Conservation (phyloP, 2,329 filamentous ascomycete species). For the Lachnellula hyalina region DNA sequence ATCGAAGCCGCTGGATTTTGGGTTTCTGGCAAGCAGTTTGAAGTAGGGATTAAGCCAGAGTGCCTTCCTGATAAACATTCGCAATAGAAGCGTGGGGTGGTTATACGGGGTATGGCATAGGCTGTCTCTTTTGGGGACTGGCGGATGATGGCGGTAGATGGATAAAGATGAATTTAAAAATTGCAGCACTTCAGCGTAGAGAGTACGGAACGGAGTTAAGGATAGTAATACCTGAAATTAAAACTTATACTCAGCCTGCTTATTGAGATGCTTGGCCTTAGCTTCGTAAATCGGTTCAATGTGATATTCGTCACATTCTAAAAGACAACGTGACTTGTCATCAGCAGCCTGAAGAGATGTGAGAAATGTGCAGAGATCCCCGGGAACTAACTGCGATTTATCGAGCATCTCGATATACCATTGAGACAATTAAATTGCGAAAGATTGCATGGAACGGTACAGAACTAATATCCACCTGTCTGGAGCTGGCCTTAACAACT, state of each 20-base stretch:
- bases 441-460: background rate
- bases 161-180: background rate
- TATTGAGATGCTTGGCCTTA: background rate
- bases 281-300: background rate
- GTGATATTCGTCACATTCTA: background rate
- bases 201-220: background rate
- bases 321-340: background rate
- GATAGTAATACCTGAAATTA: background rate
- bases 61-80: background rate
- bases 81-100: background rate
- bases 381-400: no score
- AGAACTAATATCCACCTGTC: no score
- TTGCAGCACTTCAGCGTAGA: background rate
- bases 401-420: background rate
- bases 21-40: slow-evolving; percentile 33
- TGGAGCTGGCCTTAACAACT: background rate
- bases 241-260: background rate
- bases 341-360: no score
- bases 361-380: no score
- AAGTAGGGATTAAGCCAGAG: slow-evolving; percentile 15
- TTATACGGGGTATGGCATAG: background rate
- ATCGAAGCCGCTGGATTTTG: slow-evolving; percentile 72
- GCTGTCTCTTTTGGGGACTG: background rate
- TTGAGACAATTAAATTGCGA: background rate
- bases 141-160: background rate